Evolutionary conservation across 1,139 yeast species (phyloP).

Genomic region (Barnettozyma hawaiiensis): DNA sequence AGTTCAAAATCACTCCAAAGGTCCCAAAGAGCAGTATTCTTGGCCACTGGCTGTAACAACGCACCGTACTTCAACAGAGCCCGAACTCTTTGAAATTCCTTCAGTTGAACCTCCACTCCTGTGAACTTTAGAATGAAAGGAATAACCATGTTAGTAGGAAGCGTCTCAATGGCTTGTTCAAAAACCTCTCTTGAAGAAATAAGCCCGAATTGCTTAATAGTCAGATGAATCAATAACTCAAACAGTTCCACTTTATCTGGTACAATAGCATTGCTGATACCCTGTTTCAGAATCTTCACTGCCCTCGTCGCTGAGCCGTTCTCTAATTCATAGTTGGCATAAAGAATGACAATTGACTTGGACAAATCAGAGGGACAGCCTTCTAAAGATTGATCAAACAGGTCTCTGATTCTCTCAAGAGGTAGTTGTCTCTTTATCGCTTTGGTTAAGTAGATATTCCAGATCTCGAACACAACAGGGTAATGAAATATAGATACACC

Average conservation of each 20-base stretch:
- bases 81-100: constrained; percentile 55
- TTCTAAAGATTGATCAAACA: constrained; percentile 60
- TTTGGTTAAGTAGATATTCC: constrained; percentile 62
- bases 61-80: constrained; percentile 48
- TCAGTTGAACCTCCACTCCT: constrained; percentile 41
- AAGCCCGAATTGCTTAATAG: constrained; percentile 30
- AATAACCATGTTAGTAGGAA: constrained; percentile 34
- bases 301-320: constrained; percentile 41
- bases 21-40: constrained; percentile 42
- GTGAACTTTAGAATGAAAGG: constrained; percentile 37
- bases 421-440: constrained; percentile 37
- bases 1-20: constrained; percentile 75
- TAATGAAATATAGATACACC: constrained; percentile 59
- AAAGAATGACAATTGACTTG: constrained; percentile 47
- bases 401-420: constrained; percentile 60
- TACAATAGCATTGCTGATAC: constrained; percentile 30
- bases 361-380: constrained; percentile 43
- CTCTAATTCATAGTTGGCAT: constrained; percentile 57
- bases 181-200: constrained; percentile 36
- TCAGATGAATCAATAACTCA: constrained; percentile 18
- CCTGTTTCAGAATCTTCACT: constrained; percentile 39
- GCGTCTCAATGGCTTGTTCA: constrained; percentile 37
- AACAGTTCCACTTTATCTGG: constrained; percentile 16
- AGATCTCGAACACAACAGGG: constrained; percentile 62
- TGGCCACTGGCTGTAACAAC: constrained; percentile 39